These are phyloP conservation scores for Suillus occidentalis DNA, from an alignment of 768 basidiomycete species.

Conservation along the genomic window DNA sequence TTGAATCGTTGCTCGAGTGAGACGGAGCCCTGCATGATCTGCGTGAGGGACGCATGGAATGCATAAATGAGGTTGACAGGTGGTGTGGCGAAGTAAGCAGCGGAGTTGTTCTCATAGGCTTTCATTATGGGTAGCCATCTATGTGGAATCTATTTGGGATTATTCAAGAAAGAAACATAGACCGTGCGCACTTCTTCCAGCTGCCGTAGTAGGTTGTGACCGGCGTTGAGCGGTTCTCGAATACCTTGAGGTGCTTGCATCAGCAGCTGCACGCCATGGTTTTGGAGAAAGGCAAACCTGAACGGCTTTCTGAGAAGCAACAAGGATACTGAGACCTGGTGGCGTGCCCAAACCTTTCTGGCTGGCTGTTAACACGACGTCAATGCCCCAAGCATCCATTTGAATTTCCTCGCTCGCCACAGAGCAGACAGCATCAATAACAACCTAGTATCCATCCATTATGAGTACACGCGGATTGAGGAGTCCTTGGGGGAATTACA, in stretches of 20 bases:
- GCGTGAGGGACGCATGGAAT: slow-evolving; percentile 74
- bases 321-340: slow-evolving; percentile 86
- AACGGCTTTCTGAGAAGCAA: slow-evolving; percentile 79
- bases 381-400: slow-evolving; percentile 92
- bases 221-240: slow-evolving; percentile 61
- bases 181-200: slow-evolving; percentile 70
- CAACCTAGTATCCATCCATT: slow-evolving; percentile 44
- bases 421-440: slow-evolving; percentile 93
- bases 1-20: slow-evolving; percentile 79
- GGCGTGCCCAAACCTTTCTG: slow-evolving; percentile 95
- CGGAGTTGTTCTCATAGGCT: slow-evolving; percentile 78
- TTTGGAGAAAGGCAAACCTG: slow-evolving; percentile 37
- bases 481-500: slow-evolving; percentile 36
- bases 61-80: slow-evolving; percentile 95
- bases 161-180: neutral
- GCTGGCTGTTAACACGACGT: slow-evolving; percentile 81
- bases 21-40: slow-evolving; percentile 61
- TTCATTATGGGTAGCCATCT: slow-evolving; percentile 95
- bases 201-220: slow-evolving; percentile 81
- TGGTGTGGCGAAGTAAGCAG: slow-evolving; percentile 94
- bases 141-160: neutral
- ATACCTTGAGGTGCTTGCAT: slow-evolving; percentile 40
- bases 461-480: neutral
- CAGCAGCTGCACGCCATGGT: neutral
- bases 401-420: slow-evolving; percentile 94